Percentiles rank a stretch among this genome's conserved stretches.
Evolutionary conservation across 2,329 filamentous ascomycete species (phyloP).

Genomic region (Aspergillus melleus): DNA sequence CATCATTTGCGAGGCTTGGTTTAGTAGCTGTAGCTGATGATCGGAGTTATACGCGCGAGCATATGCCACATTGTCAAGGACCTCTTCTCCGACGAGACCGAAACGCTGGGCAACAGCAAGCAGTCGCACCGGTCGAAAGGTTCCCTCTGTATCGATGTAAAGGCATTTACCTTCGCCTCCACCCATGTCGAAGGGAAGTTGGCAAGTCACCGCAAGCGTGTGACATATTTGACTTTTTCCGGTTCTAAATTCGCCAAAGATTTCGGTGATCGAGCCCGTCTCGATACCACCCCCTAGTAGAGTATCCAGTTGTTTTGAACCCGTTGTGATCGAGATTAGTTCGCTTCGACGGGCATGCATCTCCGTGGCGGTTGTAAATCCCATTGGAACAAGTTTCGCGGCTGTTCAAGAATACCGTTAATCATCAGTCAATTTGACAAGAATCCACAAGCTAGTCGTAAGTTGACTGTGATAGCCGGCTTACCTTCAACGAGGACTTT

Average conservation of each 20-base stretch:
- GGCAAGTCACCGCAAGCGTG: constrained; percentile 96
- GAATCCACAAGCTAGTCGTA: not conserved
- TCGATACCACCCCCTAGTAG: constrained; percentile 91
- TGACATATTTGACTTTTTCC: constrained; percentile 99
- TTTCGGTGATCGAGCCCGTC: constrained; percentile 95
- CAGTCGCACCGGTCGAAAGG: constrained; percentile 87
- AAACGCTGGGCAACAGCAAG: constrained; percentile 92
- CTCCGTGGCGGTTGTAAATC: constrained; percentile 97
- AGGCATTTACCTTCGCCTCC: constrained; percentile 97
- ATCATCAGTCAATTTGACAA: constrained; percentile 4
- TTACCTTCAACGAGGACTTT: constrained; percentile 88
- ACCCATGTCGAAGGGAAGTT: constrained; percentile 97
- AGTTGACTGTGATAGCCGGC: constrained; percentile 14
- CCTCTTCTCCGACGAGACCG: constrained; percentile 92
- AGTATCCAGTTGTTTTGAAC: constrained; percentile 95
- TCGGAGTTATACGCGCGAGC: constrained; percentile 98
- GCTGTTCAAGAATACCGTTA: constrained; percentile 53
- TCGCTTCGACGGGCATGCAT: constrained; percentile 98
- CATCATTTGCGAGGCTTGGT: constrained; percentile 98
- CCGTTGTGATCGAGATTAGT: constrained; percentile 95
- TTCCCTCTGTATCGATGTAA: constrained; percentile 98
- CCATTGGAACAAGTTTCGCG: constrained; percentile 96
- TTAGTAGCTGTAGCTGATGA: constrained; percentile 91
- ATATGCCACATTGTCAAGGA: constrained; percentile 97
- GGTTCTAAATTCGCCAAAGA: constrained; percentile 96